Conservation (phyloP, 2,329 filamentous ascomycete genomes). For the Nemania sp. region DNA sequence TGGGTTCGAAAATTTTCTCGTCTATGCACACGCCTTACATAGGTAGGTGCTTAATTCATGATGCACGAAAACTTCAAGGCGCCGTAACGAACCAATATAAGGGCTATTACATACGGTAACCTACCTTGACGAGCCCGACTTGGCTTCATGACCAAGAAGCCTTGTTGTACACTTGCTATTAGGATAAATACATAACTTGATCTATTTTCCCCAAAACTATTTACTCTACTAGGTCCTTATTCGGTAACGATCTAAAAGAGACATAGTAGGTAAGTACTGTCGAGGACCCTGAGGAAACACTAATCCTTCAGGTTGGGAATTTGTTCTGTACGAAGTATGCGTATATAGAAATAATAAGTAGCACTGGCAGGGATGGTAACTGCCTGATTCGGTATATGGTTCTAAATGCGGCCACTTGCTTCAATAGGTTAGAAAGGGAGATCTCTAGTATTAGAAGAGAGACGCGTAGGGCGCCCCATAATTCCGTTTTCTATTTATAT, state of each 20-base stretch:
- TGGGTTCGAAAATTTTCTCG: background rate
- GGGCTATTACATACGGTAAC: conserved; percentile 1
- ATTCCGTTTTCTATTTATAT: background rate
- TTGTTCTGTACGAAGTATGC: too few relatives aligned
- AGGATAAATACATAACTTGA: conserved; percentile 4
- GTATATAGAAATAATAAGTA: background rate
- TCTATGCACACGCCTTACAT: background rate
- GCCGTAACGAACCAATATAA: background rate
- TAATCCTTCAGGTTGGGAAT: too few relatives aligned
- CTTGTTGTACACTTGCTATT: background rate
- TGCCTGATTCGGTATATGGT: conserved; percentile 22
- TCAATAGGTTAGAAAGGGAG: conserved; percentile 7
- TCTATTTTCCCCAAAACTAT: background rate
- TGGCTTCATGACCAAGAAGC: conserved; percentile 5
- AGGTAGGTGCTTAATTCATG: conserved; percentile 9
- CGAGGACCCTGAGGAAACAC: too few relatives aligned
- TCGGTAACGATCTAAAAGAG: too few relatives aligned
- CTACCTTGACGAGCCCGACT: conserved; percentile 14
- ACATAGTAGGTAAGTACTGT: too few relatives aligned
- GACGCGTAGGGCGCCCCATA: conserved; percentile 1
- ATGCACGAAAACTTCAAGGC: conserved; percentile 1
- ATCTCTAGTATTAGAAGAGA: background rate
- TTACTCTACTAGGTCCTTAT: background rate
- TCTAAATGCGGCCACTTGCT: conserved; percentile 11
- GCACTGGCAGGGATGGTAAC: conserved; percentile 19